phyloP scores from a whole-genome alignment of 306 rosid genomes.

The Trifolium dubium region DNA sequence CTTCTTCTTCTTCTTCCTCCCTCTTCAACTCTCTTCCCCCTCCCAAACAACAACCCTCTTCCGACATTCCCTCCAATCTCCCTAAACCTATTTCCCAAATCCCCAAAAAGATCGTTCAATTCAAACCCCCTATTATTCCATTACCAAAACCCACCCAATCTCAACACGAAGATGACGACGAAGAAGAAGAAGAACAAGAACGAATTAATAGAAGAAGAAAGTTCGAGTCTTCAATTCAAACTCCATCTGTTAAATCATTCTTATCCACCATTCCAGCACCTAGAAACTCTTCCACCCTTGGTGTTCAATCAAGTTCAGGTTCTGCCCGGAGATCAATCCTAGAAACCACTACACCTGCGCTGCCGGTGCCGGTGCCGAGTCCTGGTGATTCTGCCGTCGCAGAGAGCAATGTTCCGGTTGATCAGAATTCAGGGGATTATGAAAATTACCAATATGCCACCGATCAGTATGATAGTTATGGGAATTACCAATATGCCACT shows the following conservation, averaged over 20 bases:
- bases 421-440: conserved; percentile 42
- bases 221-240: conserved; percentile 46
- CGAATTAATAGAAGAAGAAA: conserved; percentile 53
- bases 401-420: conserved; percentile 36
- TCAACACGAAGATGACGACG: conserved; percentile 58
- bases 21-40: conserved; percentile 62
- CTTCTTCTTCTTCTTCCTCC: conserved; percentile 42
- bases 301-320: conserved; percentile 59
- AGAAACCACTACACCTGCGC: conserved; percentile 47
- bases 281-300: conserved; percentile 64
- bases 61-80: conserved; percentile 23
- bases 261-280: conserved; percentile 85
- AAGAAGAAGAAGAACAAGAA: conserved; percentile 48
- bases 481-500: conserved; percentile 41
- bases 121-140: conserved; percentile 70
- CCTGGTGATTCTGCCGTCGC: conserved; percentile 22
- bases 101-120: conserved; percentile 68
- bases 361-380: conserved; percentile 9
- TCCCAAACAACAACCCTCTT: conserved; percentile 53
- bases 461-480: conserved; percentile 59
- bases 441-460: conserved; percentile 44
- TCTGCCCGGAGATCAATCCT: conserved; percentile 72
- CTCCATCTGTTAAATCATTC: conserved; percentile 66
- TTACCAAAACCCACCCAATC: conserved; percentile 42
- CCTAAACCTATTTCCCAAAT: conserved; percentile 66